Percentiles rank a stretch among this genome's conserved stretches.
These are phyloP conservation scores for Sisymbrium altissimum DNA, from an alignment of 345 rosid genomes.

Conservation along the genomic window DNA sequence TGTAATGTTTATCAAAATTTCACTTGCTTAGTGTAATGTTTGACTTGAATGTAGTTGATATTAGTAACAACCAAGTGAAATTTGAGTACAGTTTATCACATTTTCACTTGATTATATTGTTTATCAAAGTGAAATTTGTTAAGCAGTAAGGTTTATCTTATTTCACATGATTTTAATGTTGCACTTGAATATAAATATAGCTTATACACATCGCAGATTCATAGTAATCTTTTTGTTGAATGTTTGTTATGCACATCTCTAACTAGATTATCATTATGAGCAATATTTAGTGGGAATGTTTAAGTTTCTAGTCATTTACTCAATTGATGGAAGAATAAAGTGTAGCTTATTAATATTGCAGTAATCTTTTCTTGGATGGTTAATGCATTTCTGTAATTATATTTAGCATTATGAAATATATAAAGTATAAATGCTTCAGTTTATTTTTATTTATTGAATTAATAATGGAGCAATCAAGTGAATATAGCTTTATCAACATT, in stretches of 20 bases:
- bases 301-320: not conserved
- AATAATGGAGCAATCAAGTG: not conserved
- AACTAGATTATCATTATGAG: not conserved
- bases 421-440: not conserved
- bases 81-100: not conserved
- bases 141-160: not conserved
- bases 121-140: not conserved
- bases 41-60: not conserved
- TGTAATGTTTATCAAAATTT: not conserved
- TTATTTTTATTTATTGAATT: not conserved
- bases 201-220: not conserved
- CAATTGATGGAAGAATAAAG: not conserved
- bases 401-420: not conserved
- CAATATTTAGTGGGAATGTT: not conserved
- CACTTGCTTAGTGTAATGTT: not conserved
- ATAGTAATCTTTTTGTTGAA: not conserved
- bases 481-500: not conserved
- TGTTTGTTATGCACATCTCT: not conserved
- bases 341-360: not conserved
- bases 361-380: not conserved
- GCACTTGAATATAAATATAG: not conserved
- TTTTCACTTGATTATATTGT: not conserved
- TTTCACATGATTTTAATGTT: not conserved
- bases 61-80: too few species aligned
- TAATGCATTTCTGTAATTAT: not conserved